phyloP scores from a whole-genome alignment of 768 basidiomycete genomes.

The Termitomyces sp. region DNA sequence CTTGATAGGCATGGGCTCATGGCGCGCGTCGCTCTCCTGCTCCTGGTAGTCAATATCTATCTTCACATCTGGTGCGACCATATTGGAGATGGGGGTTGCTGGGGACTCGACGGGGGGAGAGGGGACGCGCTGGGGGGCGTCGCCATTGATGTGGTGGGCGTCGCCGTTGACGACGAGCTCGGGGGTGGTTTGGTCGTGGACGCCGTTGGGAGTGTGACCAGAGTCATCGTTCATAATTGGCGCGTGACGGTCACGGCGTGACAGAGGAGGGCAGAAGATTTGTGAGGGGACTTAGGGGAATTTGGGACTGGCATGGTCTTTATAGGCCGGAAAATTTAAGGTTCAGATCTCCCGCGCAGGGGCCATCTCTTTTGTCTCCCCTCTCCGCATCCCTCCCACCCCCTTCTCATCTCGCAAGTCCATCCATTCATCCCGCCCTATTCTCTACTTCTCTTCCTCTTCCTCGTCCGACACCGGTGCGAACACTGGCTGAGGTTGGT shows the following conservation, averaged over 20 bases:
- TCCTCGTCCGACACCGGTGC: slow-evolving; percentile 61
- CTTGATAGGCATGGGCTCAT: slow-evolving; percentile 56
- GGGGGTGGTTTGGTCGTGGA: slow-evolving; percentile 31
- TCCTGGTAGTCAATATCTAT: slow-evolving; percentile 62
- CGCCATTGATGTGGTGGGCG: slow-evolving; percentile 34
- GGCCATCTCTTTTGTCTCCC: slow-evolving; percentile 47
- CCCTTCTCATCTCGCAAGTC: slow-evolving; percentile 15
- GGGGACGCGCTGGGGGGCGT: slow-evolving; percentile 30
- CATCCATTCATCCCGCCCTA: slow-evolving; percentile 8
- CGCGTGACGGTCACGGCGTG: slow-evolving; percentile 78
- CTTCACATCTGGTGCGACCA: slow-evolving; percentile 52
- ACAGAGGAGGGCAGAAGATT: slow-evolving; percentile 59
- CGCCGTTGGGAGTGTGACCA: slow-evolving; percentile 41
- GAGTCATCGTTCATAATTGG: slow-evolving; percentile 58
- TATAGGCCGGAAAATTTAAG: slow-evolving; percentile 81
- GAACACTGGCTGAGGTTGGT: slow-evolving; percentile 88
- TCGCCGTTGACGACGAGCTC: slow-evolving; percentile 30
- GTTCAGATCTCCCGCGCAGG: slow-evolving; percentile 82
- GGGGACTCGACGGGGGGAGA: slow-evolving; percentile 53
- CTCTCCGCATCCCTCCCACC: slow-evolving; percentile 19
- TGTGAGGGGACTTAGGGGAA: slow-evolving; percentile 77
- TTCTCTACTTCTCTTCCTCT: slow-evolving; percentile 41
- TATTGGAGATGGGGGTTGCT: slow-evolving; percentile 56
- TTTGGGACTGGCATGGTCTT: slow-evolving; percentile 70
- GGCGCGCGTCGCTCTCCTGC: slow-evolving; percentile 66